A percentile compares a stretch with the other conserved stretches of the same genome.
phyloP scores from a whole-genome alignment of 2,329 filamentous ascomycete species.

The Graphilbum sp. region DNA sequence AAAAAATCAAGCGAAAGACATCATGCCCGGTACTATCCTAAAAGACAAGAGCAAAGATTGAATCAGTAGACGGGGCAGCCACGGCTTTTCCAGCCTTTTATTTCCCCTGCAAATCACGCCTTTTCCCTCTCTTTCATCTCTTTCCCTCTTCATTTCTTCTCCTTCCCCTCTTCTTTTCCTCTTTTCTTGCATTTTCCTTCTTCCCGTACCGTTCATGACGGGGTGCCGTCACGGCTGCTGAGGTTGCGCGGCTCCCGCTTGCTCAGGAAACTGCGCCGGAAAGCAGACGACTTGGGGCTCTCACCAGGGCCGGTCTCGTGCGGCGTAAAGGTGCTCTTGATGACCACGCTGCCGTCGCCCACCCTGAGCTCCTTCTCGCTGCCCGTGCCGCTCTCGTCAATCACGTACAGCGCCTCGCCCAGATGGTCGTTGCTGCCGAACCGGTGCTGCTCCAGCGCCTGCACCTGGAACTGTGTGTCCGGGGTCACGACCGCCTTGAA shows the following conservation, averaged over 20 bases:
- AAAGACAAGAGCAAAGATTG: background rate
- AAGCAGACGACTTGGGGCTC: conserved; percentile 25
- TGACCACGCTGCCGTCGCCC: conserved; percentile 52
- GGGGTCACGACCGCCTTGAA: conserved; percentile 66
- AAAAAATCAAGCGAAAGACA: conserved; percentile 1
- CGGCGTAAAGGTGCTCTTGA: conserved; percentile 57
- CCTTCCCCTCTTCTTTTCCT: background rate
- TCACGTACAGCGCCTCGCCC: conserved; percentile 75
- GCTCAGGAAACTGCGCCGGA: conserved; percentile 38
- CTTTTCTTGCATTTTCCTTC: background rate
- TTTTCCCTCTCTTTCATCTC: background rate
- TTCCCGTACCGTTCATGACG: conserved; percentile 11
- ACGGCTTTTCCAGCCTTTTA: background rate
- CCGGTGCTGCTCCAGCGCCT: conserved; percentile 70
- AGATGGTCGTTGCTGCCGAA: conserved; percentile 73
- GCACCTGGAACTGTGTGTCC: conserved; percentile 72
- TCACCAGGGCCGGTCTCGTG: conserved; percentile 19
- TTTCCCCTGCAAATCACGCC: background rate
- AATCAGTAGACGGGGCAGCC: too few species aligned
- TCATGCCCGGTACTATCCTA: conserved; percentile 1
- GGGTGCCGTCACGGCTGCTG: conserved; percentile 27
- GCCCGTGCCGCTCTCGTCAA: conserved; percentile 60
- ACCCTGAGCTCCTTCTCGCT: conserved; percentile 59
- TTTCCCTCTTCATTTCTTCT: background rate
- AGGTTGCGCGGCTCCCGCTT: conserved; percentile 28